Conservation (phyloP, 306 rosid species). For the Cotoneaster glaucophyllus region DNA sequence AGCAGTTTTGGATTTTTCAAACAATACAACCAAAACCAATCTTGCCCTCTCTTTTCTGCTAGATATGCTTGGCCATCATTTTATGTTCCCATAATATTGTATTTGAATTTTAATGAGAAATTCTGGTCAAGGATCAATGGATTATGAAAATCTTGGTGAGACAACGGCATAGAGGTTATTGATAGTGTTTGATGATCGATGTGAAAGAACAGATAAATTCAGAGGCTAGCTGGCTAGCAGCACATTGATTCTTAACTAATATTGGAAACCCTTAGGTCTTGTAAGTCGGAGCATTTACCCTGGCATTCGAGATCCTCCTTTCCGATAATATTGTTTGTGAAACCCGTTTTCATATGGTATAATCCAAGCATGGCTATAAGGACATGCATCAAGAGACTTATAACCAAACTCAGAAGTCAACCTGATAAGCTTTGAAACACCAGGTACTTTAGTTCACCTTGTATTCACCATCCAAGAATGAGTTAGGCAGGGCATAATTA, state of each 20-base stretch:
- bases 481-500: neutral
- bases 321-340: too few relatives aligned
- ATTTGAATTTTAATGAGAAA: constrained; percentile 24
- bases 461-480: neutral
- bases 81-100: neutral
- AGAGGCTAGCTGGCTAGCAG: neutral
- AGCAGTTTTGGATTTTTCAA: constrained; percentile 5
- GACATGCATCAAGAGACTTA: neutral
- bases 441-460: neutral
- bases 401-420: neutral
- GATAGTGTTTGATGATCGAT: constrained; percentile 1
- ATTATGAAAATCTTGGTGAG: constrained; percentile 27
- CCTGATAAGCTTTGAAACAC: neutral
- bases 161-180: constrained; percentile 14
- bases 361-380: neutral
- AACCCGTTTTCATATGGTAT: too few relatives aligned
- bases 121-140: constrained; percentile 29
- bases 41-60: constrained; percentile 6
- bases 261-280: neutral
- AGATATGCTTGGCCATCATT: constrained; percentile 20
- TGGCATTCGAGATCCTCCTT: too few relatives aligned
- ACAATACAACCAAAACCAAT: neutral
- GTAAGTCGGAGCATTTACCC: neutral
- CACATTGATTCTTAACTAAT: neutral
- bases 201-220: constrained; percentile 17